Base-by-base conservation (phyloP, 1,139 yeast species). In the Pichia sp. region DNA sequence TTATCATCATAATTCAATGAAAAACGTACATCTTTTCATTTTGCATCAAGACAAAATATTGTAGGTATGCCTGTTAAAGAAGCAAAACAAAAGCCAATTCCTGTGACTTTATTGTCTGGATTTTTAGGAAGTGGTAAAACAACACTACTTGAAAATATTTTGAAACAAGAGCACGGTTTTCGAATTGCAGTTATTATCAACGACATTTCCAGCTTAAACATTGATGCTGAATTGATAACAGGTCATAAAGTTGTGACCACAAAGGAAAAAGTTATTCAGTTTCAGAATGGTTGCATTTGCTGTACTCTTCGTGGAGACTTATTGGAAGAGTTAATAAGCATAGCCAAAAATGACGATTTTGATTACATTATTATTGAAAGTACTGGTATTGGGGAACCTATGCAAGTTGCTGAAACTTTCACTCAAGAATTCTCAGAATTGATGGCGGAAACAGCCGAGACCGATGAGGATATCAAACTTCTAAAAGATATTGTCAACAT, bases 391-490 rank as follows among this genome's bases (percentile, higher is more conserved):
- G 70, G 75, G 21, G 79, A 75, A 58, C 78, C 79, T 28, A 73
- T 74, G 76, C 77, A 74, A 57, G 77, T 74, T 16, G 79, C 79
- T 1, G 78, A 75, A 57, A 75, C 79, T 0, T 75, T 75, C 56
- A 70, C 76, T 2, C 63, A 68, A 16, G 77, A 75, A 55, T 73
- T 72, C 51, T 63, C 73, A 4, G 67, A 68, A 36, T 55, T 64
- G 48, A 54, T 71, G 48, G 55, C 70, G 5, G 61, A 64, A 36
- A 58, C 66, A 3, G 61, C 61, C 7, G 59, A 51, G 7, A 46
- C 57, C 21, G 64, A 62, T 12, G 72, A 67, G 41, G 61, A 60
- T 47, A 30, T 42, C 18, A 60, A 62, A 43, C 49, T 67, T 12
- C 53, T 73, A 31, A 62, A 63, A 49, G 68, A 72, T 26, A 64